Base-by-base conservation (phyloP, 1,284 basidiomycete species). In the Pascua sp. region DNA sequence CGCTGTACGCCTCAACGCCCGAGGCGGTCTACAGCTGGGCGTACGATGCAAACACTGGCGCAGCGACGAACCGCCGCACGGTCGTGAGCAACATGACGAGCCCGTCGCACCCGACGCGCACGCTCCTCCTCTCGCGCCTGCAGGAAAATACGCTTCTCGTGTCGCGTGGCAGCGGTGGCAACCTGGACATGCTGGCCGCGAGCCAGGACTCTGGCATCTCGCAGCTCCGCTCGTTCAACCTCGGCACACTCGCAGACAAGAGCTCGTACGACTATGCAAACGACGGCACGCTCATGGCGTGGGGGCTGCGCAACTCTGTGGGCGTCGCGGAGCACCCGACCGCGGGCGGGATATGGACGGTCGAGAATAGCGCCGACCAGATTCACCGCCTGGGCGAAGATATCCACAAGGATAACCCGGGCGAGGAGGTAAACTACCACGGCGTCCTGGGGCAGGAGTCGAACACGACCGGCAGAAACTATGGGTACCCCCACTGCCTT, bases 341-440 rank as follows among this genome's bases (percentile, higher is more conserved):
- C n/a, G 40, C 12, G 12, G 40, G 43, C 4, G 59, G 55, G 5
- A 13, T 60, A 8, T 60, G 51, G 51, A 44, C 44, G 8, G 59
- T 60, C 15, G 59, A 60, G 49, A 60, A 60, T 52, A 47, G 44
- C 13, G 59, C 53, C 15, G 58, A 60, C 51, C 47, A 53, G 40
- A 37, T 60, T n/a, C 3, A 4, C 5, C 54, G 58, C 44, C 36
- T 13, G 8, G 48, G 48, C 7, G 17, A 15, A 8, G 55, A 60
- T 42, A 56, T 60, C 15, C 55, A 60, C 39, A 50, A 47, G 36
- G 49, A 56, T 38, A 60, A 60, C 40, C 59, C 59, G 1, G 59
- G 18, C 41, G 59, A 60, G 49, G 55, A 60, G 45, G 52, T 60
- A 40, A 60, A 60, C 42, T 60, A 45, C 52, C 59, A 56, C 49